These are phyloP conservation scores for Sechiopsis laciniata DNA, from an alignment of 306 rosid species.

Conservation along the genomic window DNA sequence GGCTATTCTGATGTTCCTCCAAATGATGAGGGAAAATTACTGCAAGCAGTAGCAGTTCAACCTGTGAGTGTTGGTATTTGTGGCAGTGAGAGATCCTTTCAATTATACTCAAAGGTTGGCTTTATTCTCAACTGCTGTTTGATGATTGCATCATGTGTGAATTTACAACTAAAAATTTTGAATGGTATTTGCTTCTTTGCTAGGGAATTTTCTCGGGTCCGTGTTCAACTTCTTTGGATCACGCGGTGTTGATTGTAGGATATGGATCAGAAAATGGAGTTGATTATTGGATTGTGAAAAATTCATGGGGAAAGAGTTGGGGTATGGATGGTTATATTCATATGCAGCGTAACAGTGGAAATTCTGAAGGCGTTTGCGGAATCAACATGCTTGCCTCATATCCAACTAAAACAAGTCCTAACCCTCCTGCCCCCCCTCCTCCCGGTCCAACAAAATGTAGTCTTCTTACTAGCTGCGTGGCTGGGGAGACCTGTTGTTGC, in stretches of 20 bases:
- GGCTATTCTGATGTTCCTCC: constrained; percentile 56
- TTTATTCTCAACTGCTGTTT: constrained; percentile 17
- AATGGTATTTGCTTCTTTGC: constrained; percentile 19
- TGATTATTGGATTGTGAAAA: constrained; percentile 86
- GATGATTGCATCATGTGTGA: neutral
- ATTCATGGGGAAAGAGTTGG: constrained; percentile 82
- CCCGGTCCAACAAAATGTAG: constrained; percentile 65
- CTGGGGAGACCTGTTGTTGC: constrained; percentile 85
- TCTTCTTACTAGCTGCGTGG: constrained; percentile 47
- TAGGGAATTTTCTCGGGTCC: constrained; percentile 88
- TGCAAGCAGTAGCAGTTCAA: constrained; percentile 68
- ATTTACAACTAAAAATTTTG: neutral
- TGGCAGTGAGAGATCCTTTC: constrained; percentile 76
- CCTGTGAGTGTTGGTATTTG: constrained; percentile 92
- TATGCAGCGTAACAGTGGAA: constrained; percentile 48
- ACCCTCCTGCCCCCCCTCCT: constrained; percentile 73
- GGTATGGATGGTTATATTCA: constrained; percentile 81
- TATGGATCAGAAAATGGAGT: constrained; percentile 72
- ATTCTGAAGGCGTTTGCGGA: constrained; percentile 67
- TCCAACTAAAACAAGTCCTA: constrained; percentile 63
- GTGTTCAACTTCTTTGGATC: constrained; percentile 75
- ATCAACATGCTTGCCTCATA: constrained; percentile 79
- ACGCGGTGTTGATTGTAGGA: constrained; percentile 87
- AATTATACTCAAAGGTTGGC: constrained; percentile 73
- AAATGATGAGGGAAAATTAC: constrained; percentile 52